These are phyloP conservation scores for Cylindrotheca fusiformis DNA, from an alignment of 108 stramenopile species.

Conservation along the genomic window DNA sequence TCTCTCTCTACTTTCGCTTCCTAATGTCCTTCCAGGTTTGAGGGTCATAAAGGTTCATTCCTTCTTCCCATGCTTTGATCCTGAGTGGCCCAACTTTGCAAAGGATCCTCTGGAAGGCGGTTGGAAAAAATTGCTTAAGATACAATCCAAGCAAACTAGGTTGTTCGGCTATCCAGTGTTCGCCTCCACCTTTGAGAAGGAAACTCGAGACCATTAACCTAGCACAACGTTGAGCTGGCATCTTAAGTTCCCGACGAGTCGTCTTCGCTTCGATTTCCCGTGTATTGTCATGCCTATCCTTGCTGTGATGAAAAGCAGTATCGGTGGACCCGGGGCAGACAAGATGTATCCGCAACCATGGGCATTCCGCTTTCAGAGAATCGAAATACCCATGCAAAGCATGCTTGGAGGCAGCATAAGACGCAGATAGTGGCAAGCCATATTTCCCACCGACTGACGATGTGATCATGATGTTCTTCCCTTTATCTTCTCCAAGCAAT, in stretches of 20 bases:
- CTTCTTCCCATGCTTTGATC: constrained; percentile 34
- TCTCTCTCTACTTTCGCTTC: background rate
- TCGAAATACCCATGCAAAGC: constrained; percentile 64
- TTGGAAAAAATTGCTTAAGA: constrained; percentile 40
- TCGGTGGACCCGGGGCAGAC: constrained; percentile 62
- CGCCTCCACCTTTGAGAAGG: constrained; percentile 32
- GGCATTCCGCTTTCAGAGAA: constrained; percentile 50
- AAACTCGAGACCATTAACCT: constrained; percentile 40
- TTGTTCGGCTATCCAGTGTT: constrained; percentile 59
- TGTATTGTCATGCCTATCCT: constrained; percentile 10
- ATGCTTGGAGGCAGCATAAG: constrained; percentile 69
- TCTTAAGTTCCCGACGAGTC: constrained; percentile 40
- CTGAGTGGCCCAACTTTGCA: constrained; percentile 28
- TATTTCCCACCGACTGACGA: constrained; percentile 55
- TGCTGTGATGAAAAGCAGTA: constrained; percentile 41
- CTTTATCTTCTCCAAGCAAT: constrained; percentile 12
- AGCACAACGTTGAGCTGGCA: constrained; percentile 54
- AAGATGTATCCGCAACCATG: constrained; percentile 49
- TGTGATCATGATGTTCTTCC: constrained; percentile 46
- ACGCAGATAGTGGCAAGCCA: constrained; percentile 57
- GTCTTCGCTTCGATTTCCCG: background rate
- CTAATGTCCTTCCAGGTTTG: constrained; percentile 33
- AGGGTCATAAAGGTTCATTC: constrained; percentile 53
- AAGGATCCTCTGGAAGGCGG: constrained; percentile 20
- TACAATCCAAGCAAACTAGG: constrained; percentile 48